phyloP scores from a whole-genome alignment of 441 rosid genomes.

The Viola pubescens region DNA sequence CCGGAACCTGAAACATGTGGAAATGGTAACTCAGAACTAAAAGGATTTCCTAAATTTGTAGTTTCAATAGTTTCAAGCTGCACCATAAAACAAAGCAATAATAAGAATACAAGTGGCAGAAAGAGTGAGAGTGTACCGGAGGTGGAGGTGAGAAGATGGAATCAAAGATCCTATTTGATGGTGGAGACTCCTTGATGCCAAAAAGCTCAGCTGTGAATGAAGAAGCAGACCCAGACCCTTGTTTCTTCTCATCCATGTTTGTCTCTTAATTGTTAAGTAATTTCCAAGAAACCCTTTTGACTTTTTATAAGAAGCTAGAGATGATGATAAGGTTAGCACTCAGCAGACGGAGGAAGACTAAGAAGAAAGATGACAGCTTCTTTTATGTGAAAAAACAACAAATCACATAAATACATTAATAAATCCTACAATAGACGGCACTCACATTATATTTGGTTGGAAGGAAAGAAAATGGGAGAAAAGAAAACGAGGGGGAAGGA shows the following conservation, averaged over 20 bases:
- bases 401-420: conserved; percentile 3
- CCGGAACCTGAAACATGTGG: conserved; percentile 33
- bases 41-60: too few species aligned
- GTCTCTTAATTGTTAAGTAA: conserved; percentile 7
- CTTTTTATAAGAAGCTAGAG: too few species aligned
- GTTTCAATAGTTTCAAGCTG: too few species aligned
- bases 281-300: neutral
- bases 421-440: conserved; percentile 27
- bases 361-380: neutral
- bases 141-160: conserved; percentile 61
- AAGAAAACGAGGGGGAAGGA: too few species aligned
- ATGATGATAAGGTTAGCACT: too few species aligned
- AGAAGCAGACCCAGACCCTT: conserved; percentile 23
- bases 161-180: conserved; percentile 48
- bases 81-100: too few species aligned
- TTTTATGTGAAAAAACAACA: neutral
- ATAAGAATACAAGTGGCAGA: too few species aligned
- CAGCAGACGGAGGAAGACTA: neutral
- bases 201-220: conserved; percentile 59
- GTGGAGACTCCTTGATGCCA: conserved; percentile 49
- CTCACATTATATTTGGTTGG: too few species aligned
- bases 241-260: conserved; percentile 48
- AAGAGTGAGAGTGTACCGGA: conserved; percentile 26
- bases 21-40: too few species aligned
- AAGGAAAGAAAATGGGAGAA: too few species aligned